Base-by-base conservation (phyloP, 805 yeast species). In the Zygosaccharomyces gambellarensis region DNA sequence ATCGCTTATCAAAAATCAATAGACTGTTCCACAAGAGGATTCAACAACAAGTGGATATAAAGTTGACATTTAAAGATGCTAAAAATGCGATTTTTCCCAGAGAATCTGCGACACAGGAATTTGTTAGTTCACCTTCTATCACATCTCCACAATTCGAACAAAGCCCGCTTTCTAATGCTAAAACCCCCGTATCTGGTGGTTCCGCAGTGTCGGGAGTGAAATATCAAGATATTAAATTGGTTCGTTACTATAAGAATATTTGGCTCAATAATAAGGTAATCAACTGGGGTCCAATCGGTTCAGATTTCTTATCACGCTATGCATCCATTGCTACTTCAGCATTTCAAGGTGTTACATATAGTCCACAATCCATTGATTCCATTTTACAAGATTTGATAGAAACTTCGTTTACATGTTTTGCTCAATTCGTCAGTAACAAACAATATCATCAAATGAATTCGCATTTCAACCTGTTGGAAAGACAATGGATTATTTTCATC, bases 401-500 rank as follows among this genome's bases (percentile, higher is more conserved):
- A 32, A 65, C 70, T 22, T 72, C 62, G 56, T 71, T 57, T 71
- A 77, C 65, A 48, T 78, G 55, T 50, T 77, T 48, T 60, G 75
- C 53, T 51, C 77, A 50, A 65, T 77, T 43, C 69, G 79, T 63
- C 70, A 78, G 67, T 67, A 77, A 48, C 60, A 70, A 53, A 59
- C 74, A 49, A 61, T 70, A 53, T 61, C 74, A 51, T 55, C 71
- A 72, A 49, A 56, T 64, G 11, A 65, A 71, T 39, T 62, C 72
- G 11, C 58, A 61, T 27, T 60, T 65, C 6, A 62, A 69, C 23
- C 54, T 68, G 29, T 58, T 70, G 42, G 68, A 67, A 32, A 61
- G 70, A 45, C 69, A 70, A 43, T 78, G 81, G 80, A 68, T 68
- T 23, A 57, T 72, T 1, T 79, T 78, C 50, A 63, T 79, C 8